A percentile compares a stretch with the other conserved stretches of the same genome.
These are phyloP conservation scores for Pleurotus sapidus DNA, from an alignment of 768 basidiomycete genomes.

Conservation along the genomic window DNA sequence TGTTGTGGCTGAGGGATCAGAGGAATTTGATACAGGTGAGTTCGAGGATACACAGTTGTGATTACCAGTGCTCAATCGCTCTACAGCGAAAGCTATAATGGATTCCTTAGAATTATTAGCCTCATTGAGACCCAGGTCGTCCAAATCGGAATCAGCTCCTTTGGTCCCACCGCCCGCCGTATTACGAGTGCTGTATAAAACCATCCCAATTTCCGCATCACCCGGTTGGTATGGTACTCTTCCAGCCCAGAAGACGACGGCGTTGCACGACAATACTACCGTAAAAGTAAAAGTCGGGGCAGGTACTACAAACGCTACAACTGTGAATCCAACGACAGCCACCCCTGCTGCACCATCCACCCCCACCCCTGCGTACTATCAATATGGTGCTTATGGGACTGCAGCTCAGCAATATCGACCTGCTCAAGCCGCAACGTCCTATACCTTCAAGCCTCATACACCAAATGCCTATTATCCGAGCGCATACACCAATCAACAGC, in stretches of 20 bases:
- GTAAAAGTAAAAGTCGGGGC: conserved; percentile 51
- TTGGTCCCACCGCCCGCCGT: conserved; percentile 62
- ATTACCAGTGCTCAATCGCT: conserved; percentile 9
- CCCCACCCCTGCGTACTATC: conserved; percentile 13
- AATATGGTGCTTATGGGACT: conserved; percentile 9
- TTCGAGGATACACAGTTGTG: conserved; percentile 6
- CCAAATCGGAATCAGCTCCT: conserved; percentile 31
- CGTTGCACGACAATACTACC: conserved; percentile 75
- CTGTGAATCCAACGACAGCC: conserved; percentile 30
- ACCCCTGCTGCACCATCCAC: conserved; percentile 23
- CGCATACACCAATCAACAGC: conserved; percentile 3
- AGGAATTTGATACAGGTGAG: conserved; percentile 81
- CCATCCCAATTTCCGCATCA: conserved; percentile 57
- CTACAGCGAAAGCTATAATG: conserved; percentile 66
- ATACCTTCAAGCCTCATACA: conserved; percentile 11
- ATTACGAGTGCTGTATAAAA: conserved; percentile 70
- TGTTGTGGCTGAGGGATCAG: conserved; percentile 60
- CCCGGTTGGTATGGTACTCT: conserved; percentile 78
- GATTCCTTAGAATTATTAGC: conserved; percentile 66
- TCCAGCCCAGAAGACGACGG: conserved; percentile 49
- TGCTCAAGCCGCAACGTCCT: conserved; percentile 4
- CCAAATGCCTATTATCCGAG: conserved; percentile 8
- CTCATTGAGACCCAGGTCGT: conserved; percentile 66
- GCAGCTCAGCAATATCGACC: conserved; percentile 11
- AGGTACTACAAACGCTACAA: conserved; percentile 24